Evolutionary conservation across 495 filamentous ascomycete genomes (phyloP), one percentile per base, ranked within the genome.

Genomic region (Cercophora newfieldiana): DNA sequence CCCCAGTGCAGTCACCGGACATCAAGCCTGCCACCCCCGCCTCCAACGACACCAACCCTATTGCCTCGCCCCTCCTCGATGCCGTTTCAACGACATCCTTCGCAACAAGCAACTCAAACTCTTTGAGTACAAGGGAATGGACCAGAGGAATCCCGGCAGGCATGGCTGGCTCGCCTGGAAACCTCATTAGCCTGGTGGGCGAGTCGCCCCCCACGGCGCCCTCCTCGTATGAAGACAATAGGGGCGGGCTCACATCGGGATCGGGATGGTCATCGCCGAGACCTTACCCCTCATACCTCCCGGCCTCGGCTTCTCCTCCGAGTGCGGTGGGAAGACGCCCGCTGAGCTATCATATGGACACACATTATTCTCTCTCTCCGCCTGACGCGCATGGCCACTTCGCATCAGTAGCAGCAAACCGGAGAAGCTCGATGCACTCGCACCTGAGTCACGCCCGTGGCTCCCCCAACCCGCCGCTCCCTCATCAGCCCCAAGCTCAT

Each of bases 401-500:
- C 47, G 74, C 56, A 14, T 58, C 78, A 12, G 77, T 79, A 7
- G 78, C n/a, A n/a, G n/a, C 74, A 19, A 70, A 73, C 22, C 72
- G 84, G 51, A 78, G 87, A 68, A 82, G 84, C 61, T 88, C 86
- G 21, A 85, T 88, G 83, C 86, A 87, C 66, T 87, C 86, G 3
- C 84, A 84, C 24, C 81, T 80, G 60, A 75, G 80, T 12, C 73
- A 80, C 14, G 75, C 75, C 7, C 77, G 81, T 30, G 73, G 78
- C 50, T 74, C 72, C 18, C 77, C 79, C 19, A 82, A 88, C 61
- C 88, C 88, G n/a, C 91, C 92, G 31, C 85, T 89, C 21, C 92
- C 92, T 7, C 92, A 96, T 77, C 85, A 92, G 59, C 88, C 90
- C 0, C 93, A 96, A 76, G 80, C 91, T 8, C 89, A 93, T 67